phyloP scores from a whole-genome alignment of 2,329 filamentous ascomycete species.

The Thelonectria blattea region DNA sequence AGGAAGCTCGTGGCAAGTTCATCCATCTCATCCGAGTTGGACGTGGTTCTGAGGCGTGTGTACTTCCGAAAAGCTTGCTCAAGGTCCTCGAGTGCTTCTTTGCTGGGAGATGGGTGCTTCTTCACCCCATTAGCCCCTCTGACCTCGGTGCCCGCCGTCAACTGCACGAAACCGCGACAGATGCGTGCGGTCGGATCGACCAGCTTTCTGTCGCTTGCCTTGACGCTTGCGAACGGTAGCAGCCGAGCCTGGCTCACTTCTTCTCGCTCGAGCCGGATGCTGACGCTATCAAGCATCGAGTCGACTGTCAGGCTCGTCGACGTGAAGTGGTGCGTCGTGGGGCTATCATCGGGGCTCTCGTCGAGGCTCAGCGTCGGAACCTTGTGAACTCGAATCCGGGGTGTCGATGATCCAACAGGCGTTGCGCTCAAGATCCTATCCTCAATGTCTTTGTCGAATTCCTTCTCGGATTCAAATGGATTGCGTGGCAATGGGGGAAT shows the following conservation, averaged over 20 bases:
- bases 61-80: conserved; percentile 45
- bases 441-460: conserved; percentile 47
- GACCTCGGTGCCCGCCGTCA: not conserved
- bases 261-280: conserved; percentile 2
- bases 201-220: conserved; percentile 5
- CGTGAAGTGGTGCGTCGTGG: conserved; percentile 6
- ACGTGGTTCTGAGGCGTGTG: conserved; percentile 28
- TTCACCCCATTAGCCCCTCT: conserved; percentile 39
- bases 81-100: conserved; percentile 47
- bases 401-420: conserved; percentile 48
- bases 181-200: conserved; percentile 20
- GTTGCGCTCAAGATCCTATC: conserved; percentile 45
- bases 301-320: conserved; percentile 8
- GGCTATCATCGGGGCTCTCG: conserved; percentile 24
- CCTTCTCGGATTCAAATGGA: conserved; percentile 47
- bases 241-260: not conserved
- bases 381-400: conserved; percentile 37
- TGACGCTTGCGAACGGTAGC: not conserved
- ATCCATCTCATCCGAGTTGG: conserved; percentile 34
- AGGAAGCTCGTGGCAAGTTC: conserved; percentile 39
- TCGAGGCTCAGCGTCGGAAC: conserved; percentile 25
- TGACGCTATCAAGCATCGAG: conserved; percentile 2
- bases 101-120: conserved; percentile 55
- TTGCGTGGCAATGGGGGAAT: conserved; percentile 17
- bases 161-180: conserved; percentile 11